These are phyloP conservation scores for Xylaria intraflava DNA, from an alignment of 495 filamentous ascomycete genomes.

Conservation along the genomic window DNA sequence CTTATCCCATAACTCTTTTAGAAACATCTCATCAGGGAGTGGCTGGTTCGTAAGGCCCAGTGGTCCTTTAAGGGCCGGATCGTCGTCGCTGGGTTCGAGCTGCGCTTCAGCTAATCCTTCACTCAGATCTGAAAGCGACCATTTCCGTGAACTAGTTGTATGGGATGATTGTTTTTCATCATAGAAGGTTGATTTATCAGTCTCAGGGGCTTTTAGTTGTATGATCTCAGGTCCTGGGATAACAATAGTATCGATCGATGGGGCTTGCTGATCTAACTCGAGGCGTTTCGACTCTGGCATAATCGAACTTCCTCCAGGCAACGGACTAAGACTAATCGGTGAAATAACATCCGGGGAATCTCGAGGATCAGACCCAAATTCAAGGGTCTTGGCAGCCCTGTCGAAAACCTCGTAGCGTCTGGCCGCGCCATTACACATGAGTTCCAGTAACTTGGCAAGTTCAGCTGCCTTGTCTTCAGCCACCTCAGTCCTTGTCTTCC, in stretches of 20 bases:
- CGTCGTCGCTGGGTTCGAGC: slow-evolving; percentile 23
- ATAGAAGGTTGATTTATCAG: slow-evolving; percentile 39
- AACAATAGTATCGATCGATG: slow-evolving; percentile 38
- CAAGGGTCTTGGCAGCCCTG: slow-evolving; percentile 7
- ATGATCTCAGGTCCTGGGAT: slow-evolving; percentile 42
- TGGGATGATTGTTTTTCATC: slow-evolving; percentile 19
- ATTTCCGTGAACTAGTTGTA: slow-evolving; percentile 13
- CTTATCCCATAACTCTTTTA: slow-evolving; percentile 36
- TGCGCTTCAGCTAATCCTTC: slow-evolving; percentile 9
- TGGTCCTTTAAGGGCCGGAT: slow-evolving; percentile 36
- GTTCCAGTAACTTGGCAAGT: slow-evolving; percentile 8
- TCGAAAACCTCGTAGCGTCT: slow-evolving; percentile 2
- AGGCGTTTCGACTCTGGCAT: slow-evolving; percentile 28
- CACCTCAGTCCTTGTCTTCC: slow-evolving; percentile 21
- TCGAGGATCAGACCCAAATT: slow-evolving; percentile 15
- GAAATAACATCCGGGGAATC: slow-evolving; percentile 14
- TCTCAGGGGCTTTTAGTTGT: slow-evolving; percentile 32
- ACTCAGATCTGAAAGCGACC: slow-evolving; percentile 18
- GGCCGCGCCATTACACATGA: background rate
- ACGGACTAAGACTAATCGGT: slow-evolving; percentile 5
- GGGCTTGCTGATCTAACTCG: slow-evolving; percentile 22
- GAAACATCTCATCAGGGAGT: slow-evolving; percentile 41
- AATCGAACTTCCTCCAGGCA: slow-evolving; percentile 8
- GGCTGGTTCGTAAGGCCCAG: slow-evolving; percentile 41
- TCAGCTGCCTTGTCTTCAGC: slow-evolving; percentile 17